Percentiles rank a stretch among this genome's conserved stretches.
Conservation (phyloP, 305 asterid genomes). For the Plantago rigida region DNA sequence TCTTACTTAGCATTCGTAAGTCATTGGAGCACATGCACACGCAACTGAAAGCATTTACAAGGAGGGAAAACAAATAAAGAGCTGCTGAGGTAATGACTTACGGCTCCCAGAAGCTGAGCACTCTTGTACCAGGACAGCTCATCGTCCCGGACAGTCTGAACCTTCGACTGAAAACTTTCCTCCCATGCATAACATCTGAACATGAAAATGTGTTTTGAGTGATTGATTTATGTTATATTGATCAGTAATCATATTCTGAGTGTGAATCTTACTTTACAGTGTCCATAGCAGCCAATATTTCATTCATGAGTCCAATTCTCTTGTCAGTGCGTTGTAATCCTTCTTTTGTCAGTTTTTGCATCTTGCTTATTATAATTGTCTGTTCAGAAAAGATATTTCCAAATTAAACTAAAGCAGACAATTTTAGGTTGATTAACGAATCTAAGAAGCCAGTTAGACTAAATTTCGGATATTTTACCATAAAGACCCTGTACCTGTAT, state of each 20-base stretch:
- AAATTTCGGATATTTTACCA: slow-evolving; percentile 1
- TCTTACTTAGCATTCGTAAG: no score
- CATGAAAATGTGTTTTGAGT: slow-evolving; percentile 21
- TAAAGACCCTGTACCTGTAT: slow-evolving; percentile 48
- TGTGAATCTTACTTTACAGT: slow-evolving; percentile 61
- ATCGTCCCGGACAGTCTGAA: slow-evolving; percentile 72
- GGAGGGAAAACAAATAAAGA: slow-evolving; percentile 9
- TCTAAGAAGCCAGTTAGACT: slow-evolving; percentile 5
- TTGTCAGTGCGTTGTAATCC: slow-evolving; percentile 79
- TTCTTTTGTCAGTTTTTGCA: slow-evolving; percentile 78
- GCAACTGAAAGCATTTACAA: no score
- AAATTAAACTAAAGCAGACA: slow-evolving; percentile 21
- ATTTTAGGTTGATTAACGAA: background rate
- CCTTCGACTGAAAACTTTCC: slow-evolving; percentile 69
- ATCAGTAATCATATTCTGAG: slow-evolving; percentile 15
- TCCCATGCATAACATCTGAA: slow-evolving; percentile 96
- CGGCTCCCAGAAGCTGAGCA: slow-evolving; percentile 81
- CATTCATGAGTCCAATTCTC: slow-evolving; percentile 90
- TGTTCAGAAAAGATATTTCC: slow-evolving; percentile 27
- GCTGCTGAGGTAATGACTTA: slow-evolving; percentile 35
- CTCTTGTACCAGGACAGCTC: slow-evolving; percentile 79
- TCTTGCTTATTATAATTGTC: slow-evolving; percentile 68
- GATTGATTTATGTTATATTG: slow-evolving; percentile 17
- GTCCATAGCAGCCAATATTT: slow-evolving; percentile 89
- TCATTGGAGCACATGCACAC: no score